Conservation (phyloP, 768 basidiomycete species). For the Lyophyllum shimeji region DNA sequence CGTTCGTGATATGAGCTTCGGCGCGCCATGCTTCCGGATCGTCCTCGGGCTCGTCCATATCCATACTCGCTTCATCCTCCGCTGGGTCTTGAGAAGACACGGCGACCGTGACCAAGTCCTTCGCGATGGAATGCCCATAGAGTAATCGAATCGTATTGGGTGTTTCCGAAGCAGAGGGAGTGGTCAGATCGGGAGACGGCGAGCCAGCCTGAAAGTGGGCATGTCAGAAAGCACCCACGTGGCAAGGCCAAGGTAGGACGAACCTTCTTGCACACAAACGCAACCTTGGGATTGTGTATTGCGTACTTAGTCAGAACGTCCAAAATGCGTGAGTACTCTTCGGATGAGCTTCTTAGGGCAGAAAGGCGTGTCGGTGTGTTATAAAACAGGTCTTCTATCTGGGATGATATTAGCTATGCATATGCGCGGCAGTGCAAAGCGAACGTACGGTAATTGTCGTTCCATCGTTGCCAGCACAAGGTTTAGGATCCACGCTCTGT, state of each 20-base stretch:
- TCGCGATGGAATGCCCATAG: slow-evolving; percentile 79
- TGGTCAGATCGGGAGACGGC: slow-evolving; percentile 76
- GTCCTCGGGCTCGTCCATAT: slow-evolving; percentile 30
- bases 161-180: slow-evolving; percentile 64
- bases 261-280: slow-evolving; percentile 93
- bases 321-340: slow-evolving; percentile 90
- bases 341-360: slow-evolving; percentile 79
- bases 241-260: neutral
- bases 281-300: slow-evolving; percentile 84
- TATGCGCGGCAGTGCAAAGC: neutral
- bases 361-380: slow-evolving; percentile 88
- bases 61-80: slow-evolving; percentile 24
- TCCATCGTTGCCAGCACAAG: slow-evolving; percentile 93
- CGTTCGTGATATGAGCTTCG: slow-evolving; percentile 76
- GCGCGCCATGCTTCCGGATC: slow-evolving; percentile 63
- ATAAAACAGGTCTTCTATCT: slow-evolving; percentile 97
- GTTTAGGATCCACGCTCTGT: slow-evolving; percentile 73
- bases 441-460: slow-evolving; percentile 77
- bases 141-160: slow-evolving; percentile 73
- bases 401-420: neutral
- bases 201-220: slow-evolving; percentile 59
- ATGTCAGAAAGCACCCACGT: neutral
- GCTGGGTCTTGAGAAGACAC: slow-evolving; percentile 31
- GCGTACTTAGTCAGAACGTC: slow-evolving; percentile 94
- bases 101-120: slow-evolving; percentile 61